Evolutionary conservation across 768 basidiomycete genomes (phyloP), one percentile per base, ranked within the genome.

Genomic region (Lactarius hengduanensis): DNA sequence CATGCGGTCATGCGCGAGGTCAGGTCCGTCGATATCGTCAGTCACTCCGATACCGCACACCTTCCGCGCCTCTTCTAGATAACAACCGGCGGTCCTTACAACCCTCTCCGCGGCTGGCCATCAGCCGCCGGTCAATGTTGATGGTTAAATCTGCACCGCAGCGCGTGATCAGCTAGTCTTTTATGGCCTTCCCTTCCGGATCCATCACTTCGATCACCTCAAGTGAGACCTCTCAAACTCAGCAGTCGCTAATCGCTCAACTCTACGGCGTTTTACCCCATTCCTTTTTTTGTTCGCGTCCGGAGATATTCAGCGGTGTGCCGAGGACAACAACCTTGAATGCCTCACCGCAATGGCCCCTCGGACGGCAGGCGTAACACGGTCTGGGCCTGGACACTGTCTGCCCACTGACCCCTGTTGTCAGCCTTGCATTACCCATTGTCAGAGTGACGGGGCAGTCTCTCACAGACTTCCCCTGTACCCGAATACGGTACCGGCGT

Each of bases 31-130:
- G 16, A 45, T 45, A 38, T 15, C 20, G n/a, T 30, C 54, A 57
- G 56, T 36, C 59, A 60, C 59, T 16, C 59, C 38, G 32, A 56
- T 26, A 36, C 53, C 32, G 41, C 34, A 16, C 38, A 20, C 59
- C 41, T 41, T 45, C 36, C 20, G 8, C n/a, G 30, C 20, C n/a
- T 40, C 47, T 22, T 20, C 36, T 7, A 36, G 45, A 58, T 40
- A 57, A 32, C 57, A 62, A 58, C 66, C 66, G 66, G 62, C 66
- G 62, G 62, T 58, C 28, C 34, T 22, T 22, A 30, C 50, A 59
- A 43, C 41, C 41, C 50, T 3, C 38, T 43, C 65, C 65, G 66
- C 66, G 66, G 66, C 57, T 59, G 2, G 4, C 41, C 40, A 47
- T 63, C 57, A 63, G 32, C 66, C 66, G 61, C 61, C 61, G 61